Percentiles rank a stretch among this genome's conserved stretches.
Evolutionary conservation across 441 rosid genomes (phyloP).

Genomic region (Metrosideros polymorpha): DNA sequence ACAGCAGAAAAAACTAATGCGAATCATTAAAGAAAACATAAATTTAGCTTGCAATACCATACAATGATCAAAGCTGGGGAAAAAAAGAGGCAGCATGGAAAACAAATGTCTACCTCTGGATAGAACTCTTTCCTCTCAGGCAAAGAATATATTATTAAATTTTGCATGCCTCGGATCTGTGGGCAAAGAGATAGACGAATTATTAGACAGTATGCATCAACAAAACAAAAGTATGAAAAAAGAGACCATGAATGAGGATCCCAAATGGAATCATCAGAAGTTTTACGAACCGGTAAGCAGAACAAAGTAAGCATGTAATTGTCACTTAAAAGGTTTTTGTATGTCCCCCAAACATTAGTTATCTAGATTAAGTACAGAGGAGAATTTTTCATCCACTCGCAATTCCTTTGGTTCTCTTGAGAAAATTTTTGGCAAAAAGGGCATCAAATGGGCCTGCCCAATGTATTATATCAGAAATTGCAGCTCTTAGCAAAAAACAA

Average conservation of each 20-base stretch:
- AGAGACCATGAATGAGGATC: not conserved
- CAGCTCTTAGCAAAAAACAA: not conserved
- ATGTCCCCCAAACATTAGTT: not conserved
- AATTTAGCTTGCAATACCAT: not conserved
- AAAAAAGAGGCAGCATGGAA: not conserved
- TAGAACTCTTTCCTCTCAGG: slow-evolving; percentile 95
- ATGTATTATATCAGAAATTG: not conserved
- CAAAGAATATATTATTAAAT: slow-evolving; percentile 76
- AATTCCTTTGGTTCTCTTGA: not conserved
- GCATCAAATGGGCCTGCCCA: not conserved
- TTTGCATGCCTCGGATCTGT: slow-evolving; percentile 86
- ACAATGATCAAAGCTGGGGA: not conserved
- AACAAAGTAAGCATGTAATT: not conserved
- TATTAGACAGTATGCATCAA: not conserved
- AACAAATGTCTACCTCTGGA: slow-evolving; percentile 51
- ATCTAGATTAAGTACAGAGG: not conserved
- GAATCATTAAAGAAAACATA: not conserved
- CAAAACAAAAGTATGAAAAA: not conserved
- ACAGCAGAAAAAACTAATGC: not conserved
- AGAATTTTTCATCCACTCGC: not conserved
- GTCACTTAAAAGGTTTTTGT: not conserved
- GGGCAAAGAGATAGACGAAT: not conserved
- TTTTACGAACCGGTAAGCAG: not conserved
- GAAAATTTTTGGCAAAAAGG: not conserved
- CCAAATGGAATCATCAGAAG: not conserved